Conservation (phyloP, 2,329 filamentous ascomycete genomes). For the Aspergillus sp. region DNA sequence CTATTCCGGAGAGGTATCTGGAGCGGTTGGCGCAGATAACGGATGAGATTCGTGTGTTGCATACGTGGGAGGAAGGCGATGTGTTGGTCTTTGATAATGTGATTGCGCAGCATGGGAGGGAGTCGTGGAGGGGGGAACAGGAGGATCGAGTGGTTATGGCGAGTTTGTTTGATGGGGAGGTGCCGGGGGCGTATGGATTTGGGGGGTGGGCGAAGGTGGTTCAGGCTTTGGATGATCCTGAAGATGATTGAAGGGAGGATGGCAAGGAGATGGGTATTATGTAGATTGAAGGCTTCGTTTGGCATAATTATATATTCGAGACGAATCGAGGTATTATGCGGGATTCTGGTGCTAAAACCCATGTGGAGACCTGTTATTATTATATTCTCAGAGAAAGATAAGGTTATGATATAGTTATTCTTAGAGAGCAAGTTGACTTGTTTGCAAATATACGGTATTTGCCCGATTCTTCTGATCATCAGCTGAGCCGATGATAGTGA, state of each 20-base stretch:
- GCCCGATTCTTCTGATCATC: too few species aligned
- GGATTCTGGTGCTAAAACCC: too few species aligned
- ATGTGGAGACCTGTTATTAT: too few species aligned
- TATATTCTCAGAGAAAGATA: too few species aligned
- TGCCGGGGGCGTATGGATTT: constrained; percentile 46
- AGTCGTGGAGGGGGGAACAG: constrained; percentile 51
- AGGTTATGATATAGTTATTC: too few species aligned
- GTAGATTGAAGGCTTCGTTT: too few species aligned
- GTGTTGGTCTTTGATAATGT: constrained; percentile 52
- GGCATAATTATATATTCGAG: neutral
- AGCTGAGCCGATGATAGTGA: too few species aligned
- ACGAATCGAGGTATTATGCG: neutral
- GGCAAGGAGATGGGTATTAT: too few species aligned
- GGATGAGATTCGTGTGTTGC: constrained; percentile 51
- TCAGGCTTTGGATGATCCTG: constrained; percentile 38
- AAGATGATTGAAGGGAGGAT: too few species aligned
- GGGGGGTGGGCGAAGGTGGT: constrained; percentile 50
- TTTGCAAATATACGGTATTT: too few species aligned
- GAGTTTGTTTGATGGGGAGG: constrained; percentile 49
- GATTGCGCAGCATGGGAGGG: constrained; percentile 50
- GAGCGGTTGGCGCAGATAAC: constrained; percentile 45
- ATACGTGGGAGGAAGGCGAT: constrained; percentile 50
- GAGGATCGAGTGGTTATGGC: constrained; percentile 48
- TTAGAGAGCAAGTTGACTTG: too few species aligned
- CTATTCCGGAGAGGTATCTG: constrained; percentile 49